A percentile compares a stretch with the other conserved stretches of the same genome.
Conservation (phyloP, 805 yeast genomes). For the Scheffersomyces ergatensis region DNA sequence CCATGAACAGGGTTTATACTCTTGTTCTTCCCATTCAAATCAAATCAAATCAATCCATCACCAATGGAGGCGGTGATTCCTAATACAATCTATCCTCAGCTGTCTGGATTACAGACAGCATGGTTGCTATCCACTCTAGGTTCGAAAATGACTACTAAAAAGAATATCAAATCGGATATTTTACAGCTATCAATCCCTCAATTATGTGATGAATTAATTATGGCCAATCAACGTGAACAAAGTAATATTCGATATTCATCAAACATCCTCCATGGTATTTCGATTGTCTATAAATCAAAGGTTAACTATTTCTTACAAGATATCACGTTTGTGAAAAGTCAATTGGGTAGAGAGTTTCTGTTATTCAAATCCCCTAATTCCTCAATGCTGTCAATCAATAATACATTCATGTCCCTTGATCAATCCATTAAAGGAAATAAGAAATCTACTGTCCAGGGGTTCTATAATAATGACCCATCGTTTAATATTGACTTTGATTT, state of each 20-base stretch:
- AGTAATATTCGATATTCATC: slow-evolving; percentile 32
- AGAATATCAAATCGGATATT: slow-evolving; percentile 28
- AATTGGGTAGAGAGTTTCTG: background rate
- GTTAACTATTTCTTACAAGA: slow-evolving; percentile 43
- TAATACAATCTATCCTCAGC: background rate
- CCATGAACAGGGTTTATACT: too few relatives aligned
- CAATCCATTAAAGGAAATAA: background rate
- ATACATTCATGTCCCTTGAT: background rate
- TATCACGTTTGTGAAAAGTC: slow-evolving; percentile 7
- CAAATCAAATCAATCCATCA: background rate
- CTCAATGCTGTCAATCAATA: background rate
- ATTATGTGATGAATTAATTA: slow-evolving; percentile 26
- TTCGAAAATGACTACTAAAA: slow-evolving; percentile 21
- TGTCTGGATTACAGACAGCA: slow-evolving; percentile 18
- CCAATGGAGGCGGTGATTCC: background rate
- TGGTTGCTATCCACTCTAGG: slow-evolving; percentile 46
- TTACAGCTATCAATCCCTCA: slow-evolving; percentile 38
- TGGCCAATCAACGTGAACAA: background rate
- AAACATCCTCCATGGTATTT: slow-evolving; percentile 46
- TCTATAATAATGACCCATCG: slow-evolving; percentile 20
- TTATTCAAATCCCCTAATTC: background rate
- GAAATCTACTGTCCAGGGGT: background rate
- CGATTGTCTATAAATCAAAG: slow-evolving; percentile 48
- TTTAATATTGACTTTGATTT: slow-evolving; percentile 26
- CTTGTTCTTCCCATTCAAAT: background rate